Conservation (phyloP, 306 rosid species). For the Mucuna pruriens region DNA sequence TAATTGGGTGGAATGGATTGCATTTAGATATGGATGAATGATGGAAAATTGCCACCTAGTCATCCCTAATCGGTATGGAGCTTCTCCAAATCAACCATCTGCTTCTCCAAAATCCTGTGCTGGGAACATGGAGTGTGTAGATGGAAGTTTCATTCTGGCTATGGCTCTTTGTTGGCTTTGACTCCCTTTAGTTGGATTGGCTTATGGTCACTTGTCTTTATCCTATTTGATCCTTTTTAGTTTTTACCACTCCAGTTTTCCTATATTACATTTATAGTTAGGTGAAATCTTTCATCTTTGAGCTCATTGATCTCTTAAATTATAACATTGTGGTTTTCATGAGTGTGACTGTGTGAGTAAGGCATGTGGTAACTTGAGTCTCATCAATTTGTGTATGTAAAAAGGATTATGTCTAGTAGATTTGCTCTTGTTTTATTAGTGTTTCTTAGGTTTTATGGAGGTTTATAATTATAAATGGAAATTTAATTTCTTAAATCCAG, state of each 20-base stretch:
- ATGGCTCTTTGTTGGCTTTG: not conserved
- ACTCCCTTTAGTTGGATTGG: not conserved
- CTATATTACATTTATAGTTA: not conserved
- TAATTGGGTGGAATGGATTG: not conserved
- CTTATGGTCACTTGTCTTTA: not conserved
- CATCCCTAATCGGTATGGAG: not conserved
- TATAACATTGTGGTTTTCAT: not conserved
- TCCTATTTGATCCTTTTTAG: not conserved
- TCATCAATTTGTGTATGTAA: not conserved
- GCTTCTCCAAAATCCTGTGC: no score
- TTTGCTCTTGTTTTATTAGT: not conserved
- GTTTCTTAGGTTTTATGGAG: not conserved
- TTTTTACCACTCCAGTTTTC: not conserved
- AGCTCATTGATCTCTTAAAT: conserved; percentile 6
- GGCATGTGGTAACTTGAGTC: conserved; percentile 30
- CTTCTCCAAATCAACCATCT: no score
- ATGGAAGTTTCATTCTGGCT: conserved; percentile 10
- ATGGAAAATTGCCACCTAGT: not conserved
- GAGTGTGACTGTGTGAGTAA: not conserved
- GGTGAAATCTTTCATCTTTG: conserved; percentile 3
- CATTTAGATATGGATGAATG: not conserved
- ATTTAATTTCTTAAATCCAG: not conserved
- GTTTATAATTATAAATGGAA: not conserved
- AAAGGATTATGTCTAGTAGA: not conserved
- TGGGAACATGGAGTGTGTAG: not conserved